phyloP scores from a whole-genome alignment of 768 basidiomycete genomes.

The Hebeloma cylindrosporum region DNA sequence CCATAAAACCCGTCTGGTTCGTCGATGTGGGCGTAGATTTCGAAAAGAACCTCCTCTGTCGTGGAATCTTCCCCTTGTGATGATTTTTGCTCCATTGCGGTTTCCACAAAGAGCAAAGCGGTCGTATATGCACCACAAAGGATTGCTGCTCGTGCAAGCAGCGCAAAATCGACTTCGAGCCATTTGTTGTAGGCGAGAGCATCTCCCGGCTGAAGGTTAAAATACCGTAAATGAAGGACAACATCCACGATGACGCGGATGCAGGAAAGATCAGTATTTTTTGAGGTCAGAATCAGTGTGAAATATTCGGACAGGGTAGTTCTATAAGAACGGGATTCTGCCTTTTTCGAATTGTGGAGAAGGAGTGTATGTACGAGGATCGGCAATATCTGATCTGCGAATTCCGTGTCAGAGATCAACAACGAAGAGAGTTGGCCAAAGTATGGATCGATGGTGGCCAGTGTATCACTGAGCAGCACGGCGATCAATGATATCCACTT shows the following conservation, averaged over 20 bases:
- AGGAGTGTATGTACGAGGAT: constrained; percentile 73
- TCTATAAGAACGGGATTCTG: constrained; percentile 25
- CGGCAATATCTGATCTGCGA: constrained; percentile 72
- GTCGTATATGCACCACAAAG: constrained; percentile 85
- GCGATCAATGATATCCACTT: constrained; percentile 65
- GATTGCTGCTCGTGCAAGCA: constrained; percentile 74
- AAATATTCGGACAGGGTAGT: constrained; percentile 56
- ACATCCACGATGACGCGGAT: constrained; percentile 68
- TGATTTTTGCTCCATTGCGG: constrained; percentile 55
- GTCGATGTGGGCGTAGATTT: constrained; percentile 92
- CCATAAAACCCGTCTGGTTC: constrained; percentile 99
- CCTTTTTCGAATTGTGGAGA: constrained; percentile 26
- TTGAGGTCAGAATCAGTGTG: constrained; percentile 46
- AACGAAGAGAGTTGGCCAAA: constrained; percentile 69
- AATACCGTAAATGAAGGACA: constrained; percentile 79
- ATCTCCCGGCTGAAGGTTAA: constrained; percentile 41
- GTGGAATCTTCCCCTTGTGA: constrained; percentile 28
- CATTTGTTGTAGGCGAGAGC: constrained; percentile 68
- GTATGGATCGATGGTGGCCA: constrained; percentile 57
- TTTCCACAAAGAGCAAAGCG: constrained; percentile 84
- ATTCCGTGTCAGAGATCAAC: constrained; percentile 49
- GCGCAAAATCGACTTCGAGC: constrained; percentile 73
- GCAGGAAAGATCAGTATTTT: constrained; percentile 39
- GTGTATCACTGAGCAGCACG: constrained; percentile 53
- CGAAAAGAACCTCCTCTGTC: constrained; percentile 77